A percentile compares a stretch with the other conserved stretches of the same genome.
These are phyloP conservation scores for Sinapis alba DNA, from an alignment of 441 rosid genomes.

Conservation along the genomic window DNA sequence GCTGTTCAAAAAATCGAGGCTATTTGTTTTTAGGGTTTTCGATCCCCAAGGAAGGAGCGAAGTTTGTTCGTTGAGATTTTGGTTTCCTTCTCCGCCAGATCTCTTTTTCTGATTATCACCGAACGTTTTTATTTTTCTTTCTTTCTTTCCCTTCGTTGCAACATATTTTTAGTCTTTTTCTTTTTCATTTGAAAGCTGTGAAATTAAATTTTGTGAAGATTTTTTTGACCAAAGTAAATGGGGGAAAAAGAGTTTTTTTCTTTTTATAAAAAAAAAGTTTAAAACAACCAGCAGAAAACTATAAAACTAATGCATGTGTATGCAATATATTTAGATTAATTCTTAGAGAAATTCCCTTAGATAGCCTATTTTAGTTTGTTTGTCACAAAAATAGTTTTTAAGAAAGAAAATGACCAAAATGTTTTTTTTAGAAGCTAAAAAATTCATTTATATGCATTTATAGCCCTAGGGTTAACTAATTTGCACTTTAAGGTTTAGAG, in stretches of 20 bases:
- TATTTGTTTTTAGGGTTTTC: conserved; percentile 38
- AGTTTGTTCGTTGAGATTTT: conserved; percentile 17
- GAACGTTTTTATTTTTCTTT: not conserved
- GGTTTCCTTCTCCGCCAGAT: conserved; percentile 37
- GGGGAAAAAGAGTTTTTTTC: not conserved
- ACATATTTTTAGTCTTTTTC: not conserved
- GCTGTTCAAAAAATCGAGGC: conserved; percentile 3
- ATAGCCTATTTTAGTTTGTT: no score
- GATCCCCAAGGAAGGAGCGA: conserved; percentile 42
- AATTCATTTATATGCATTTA: no score
- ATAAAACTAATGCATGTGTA: not conserved
- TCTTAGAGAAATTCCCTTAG: no score
- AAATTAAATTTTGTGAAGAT: not conserved
- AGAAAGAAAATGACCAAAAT: no score
- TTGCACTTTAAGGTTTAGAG: no score
- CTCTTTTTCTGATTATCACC: conserved; percentile 34
- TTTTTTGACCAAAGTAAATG: not conserved
- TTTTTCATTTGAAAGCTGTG: not conserved
- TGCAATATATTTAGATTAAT: not conserved
- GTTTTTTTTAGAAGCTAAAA: no score
- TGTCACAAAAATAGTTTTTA: no score
- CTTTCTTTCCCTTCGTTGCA: conserved; percentile 1
- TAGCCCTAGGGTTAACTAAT: no score
- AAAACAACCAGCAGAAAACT: not conserved
- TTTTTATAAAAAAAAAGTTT: not conserved